Percentiles rank a stretch among this genome's conserved stretches.
phyloP scores from a whole-genome alignment of 2,329 filamentous ascomycete genomes.

The Fusarium verrucosum region DNA sequence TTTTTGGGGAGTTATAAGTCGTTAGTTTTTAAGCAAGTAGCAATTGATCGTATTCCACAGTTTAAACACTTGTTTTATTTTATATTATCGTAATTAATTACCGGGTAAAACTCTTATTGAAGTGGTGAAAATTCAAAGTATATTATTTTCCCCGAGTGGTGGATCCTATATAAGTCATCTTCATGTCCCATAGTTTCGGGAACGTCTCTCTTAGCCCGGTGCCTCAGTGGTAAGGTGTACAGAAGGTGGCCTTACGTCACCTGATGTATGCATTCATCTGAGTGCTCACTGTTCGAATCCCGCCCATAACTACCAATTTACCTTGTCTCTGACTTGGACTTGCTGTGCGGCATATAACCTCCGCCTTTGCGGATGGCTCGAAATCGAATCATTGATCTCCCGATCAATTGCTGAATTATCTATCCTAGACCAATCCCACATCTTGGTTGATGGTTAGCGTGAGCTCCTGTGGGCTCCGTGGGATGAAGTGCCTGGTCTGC shows the following conservation, averaged over 20 bases:
- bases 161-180: neutral
- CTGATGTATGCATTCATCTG: too few relatives aligned
- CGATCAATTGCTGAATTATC: too few relatives aligned
- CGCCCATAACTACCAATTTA: constrained; percentile 23
- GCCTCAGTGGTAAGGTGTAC: neutral
- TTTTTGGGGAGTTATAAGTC: constrained; percentile 20
- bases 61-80: neutral
- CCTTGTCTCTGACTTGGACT: neutral
- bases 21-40: constrained; percentile 18
- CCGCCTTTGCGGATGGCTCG: too few relatives aligned
- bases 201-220: constrained; percentile 1
- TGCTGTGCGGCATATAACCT: too few relatives aligned
- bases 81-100: neutral
- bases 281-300: constrained; percentile 20
- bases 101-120: neutral
- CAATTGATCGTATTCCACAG: constrained; percentile 7
- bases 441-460: neutral
- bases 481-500: neutral
- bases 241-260: too few relatives aligned
- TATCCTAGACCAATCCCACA: neutral
- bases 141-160: neutral
- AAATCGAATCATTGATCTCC: too few relatives aligned
- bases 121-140: neutral
- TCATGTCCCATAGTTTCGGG: fast-evolving
- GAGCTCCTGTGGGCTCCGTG: too few relatives aligned